A percentile compares a stretch with the other conserved stretches of the same genome.
Evolutionary conservation across 345 rosid species (phyloP).

Genomic region (Bruguiera gymnorhiza): DNA sequence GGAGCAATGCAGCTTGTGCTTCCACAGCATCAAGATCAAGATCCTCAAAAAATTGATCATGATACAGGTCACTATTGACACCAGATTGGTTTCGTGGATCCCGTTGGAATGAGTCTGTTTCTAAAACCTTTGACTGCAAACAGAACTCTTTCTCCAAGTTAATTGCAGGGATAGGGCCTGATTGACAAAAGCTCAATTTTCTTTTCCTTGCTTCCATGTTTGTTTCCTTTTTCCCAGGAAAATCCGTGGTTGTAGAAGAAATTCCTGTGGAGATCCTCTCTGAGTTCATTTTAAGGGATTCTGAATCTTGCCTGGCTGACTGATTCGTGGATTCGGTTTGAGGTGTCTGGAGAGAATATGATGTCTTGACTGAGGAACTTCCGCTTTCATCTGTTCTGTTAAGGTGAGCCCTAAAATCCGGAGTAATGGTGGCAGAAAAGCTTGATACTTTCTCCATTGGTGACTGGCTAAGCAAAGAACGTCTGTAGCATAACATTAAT

Average conservation of each 20-base stretch:
- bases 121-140: slow-evolving; percentile 22
- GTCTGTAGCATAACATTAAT: slow-evolving; percentile 42
- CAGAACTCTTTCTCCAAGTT: slow-evolving; percentile 57
- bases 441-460: slow-evolving; percentile 48
- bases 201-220: slow-evolving; percentile 47
- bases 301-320: slow-evolving; percentile 22
- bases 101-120: slow-evolving; percentile 27
- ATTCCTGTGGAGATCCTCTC: slow-evolving; percentile 30
- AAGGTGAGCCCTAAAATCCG: slow-evolving; percentile 30
- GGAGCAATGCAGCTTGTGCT: slow-evolving; percentile 65
- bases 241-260: slow-evolving; percentile 15
- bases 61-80: slow-evolving; percentile 22
- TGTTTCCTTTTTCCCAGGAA: slow-evolving; percentile 24
- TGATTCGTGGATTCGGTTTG: slow-evolving; percentile 23
- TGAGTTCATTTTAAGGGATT: slow-evolving; percentile 23
- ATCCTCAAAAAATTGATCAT: slow-evolving; percentile 66
- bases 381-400: slow-evolving; percentile 33
- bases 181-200: slow-evolving; percentile 40
- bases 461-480: slow-evolving; percentile 89
- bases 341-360: slow-evolving; percentile 38
- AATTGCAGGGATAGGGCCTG: slow-evolving; percentile 40
- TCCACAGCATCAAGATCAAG: slow-evolving; percentile 86
- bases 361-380: slow-evolving; percentile 41
- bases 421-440: slow-evolving; percentile 32
- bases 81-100: slow-evolving; percentile 15